Base-by-base conservation (phyloP, 2,329 filamentous ascomycete species). In the Pezicula neosporulosa region DNA sequence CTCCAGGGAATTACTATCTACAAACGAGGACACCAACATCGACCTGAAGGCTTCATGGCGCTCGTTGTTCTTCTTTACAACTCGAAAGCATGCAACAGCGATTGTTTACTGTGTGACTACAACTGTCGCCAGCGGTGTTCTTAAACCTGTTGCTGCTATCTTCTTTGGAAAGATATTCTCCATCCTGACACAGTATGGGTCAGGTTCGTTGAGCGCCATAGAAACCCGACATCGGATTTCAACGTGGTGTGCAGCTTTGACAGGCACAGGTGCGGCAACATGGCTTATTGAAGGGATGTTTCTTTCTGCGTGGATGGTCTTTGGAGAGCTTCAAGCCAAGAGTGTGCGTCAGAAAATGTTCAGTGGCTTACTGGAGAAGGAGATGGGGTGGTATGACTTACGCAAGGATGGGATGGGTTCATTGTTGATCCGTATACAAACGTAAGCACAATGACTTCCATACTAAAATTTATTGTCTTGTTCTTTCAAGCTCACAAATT, bases 351-450 rank as follows among this genome's bases (percentile, higher is more conserved):
- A 77, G 15, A 72, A 70, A 5, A 69, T 94, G 3, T 96, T 96
- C 63, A 61, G 72, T 1, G 79, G 79, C 2, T 71, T 97, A 35
- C 66, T 96, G n/a, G 70, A 73, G 6, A 90, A 86, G 63, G 82
- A 93, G 12, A 81, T 94, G 64, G 76, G 78, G 43, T 97, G 92
- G 91, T 96, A 89, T 63, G 91, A 97, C 65, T 73, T 77, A 16
- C 78, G 85, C 47, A 74, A 81, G 36, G 83, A 89, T 50, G 93
- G 92, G 0, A 77, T 89, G 16, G 80, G 82, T 1, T 85, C 89
- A 16, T 76, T 94, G 39, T 72, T 95, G 16, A 80, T 85, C 15
- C 77, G 84, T 49, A 75, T 91, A 30, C 87, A 96, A 67, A 85
- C 84, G 87, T 92, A 72, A 69, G 84, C 68, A 10, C 5, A 4